A percentile compares a stretch with the other conserved stretches of the same genome.
Conservation (phyloP, 768 basidiomycete genomes). For the Naganishia onofrii region DNA sequence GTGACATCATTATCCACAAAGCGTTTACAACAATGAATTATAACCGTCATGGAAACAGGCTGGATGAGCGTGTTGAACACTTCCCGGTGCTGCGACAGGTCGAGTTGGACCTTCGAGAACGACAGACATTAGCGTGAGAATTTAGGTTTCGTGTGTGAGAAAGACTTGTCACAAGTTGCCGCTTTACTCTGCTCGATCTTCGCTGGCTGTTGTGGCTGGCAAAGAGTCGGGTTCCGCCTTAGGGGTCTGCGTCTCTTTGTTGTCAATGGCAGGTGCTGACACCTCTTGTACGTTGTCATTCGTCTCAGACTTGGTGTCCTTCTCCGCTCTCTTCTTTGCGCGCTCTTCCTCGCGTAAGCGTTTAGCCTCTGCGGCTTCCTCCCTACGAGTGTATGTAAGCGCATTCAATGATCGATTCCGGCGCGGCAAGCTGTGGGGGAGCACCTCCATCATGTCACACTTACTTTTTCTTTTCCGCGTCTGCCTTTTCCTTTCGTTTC, state of each 20-base stretch:
- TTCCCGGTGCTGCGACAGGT: too few species aligned
- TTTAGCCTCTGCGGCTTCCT: not conserved
- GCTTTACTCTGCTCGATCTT: not conserved
- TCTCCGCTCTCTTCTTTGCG: not conserved
- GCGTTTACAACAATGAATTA: too few species aligned
- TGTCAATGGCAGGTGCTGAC: not conserved
- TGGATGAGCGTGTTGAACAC: too few species aligned
- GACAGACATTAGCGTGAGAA: too few species aligned
- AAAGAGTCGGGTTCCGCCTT: slow-evolving; percentile 1
- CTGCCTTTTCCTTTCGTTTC: slow-evolving; percentile 13
- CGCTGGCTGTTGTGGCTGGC: not conserved
- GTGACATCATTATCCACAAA: too few species aligned
- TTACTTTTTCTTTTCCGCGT: slow-evolving; percentile 10
- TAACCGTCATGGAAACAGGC: too few species aligned
- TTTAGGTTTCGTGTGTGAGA: too few species aligned
- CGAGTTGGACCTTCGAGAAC: too few species aligned
- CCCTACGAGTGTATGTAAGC: not conserved
- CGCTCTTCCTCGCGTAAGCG: not conserved
- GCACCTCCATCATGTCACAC: too few species aligned
- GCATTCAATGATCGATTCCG: not conserved
- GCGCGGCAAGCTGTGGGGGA: too few species aligned
- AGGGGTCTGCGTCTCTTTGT: not conserved
- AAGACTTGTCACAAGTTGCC: too few species aligned
- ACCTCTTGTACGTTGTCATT: not conserved
- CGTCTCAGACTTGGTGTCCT: not conserved